These are phyloP conservation scores for Trypethelium eluteriae DNA, from an alignment of 495 filamentous ascomycete genomes.

Conservation along the genomic window DNA sequence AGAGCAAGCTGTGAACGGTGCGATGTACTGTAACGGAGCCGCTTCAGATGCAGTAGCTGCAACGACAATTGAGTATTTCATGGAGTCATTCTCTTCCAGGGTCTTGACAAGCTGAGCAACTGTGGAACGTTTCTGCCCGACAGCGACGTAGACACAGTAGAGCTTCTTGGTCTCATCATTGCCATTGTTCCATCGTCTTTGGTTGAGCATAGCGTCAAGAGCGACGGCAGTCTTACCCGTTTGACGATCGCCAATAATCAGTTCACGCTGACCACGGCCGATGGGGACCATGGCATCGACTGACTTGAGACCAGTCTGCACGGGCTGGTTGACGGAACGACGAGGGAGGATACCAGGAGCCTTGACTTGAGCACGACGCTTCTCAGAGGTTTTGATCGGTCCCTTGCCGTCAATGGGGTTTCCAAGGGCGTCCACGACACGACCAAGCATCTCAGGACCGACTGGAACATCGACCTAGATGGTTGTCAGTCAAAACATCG, in stretches of 20 bases:
- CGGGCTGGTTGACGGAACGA: slow-evolving; percentile 92
- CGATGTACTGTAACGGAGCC: slow-evolving; percentile 86
- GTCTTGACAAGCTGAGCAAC: slow-evolving; percentile 99
- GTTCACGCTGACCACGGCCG: slow-evolving; percentile 98
- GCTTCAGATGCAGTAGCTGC: slow-evolving; percentile 98
- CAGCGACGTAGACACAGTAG: slow-evolving; percentile 98
- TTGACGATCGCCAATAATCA: slow-evolving; percentile 99
- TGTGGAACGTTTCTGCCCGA: slow-evolving; percentile 99
- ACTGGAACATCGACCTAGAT: slow-evolving; percentile 91
- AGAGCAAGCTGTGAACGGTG: slow-evolving; percentile 80
- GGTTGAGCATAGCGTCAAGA: slow-evolving; percentile 97
- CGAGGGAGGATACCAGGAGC: slow-evolving; percentile 97
- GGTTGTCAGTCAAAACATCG: slow-evolving; percentile 22
- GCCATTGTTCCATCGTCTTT: slow-evolving; percentile 91
- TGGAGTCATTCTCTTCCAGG: slow-evolving; percentile 97
- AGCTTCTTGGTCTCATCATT: slow-evolving; percentile 94
- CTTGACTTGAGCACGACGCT: slow-evolving; percentile 96
- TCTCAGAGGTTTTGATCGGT: slow-evolving; percentile 82
- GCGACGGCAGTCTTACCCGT: slow-evolving; percentile 99
- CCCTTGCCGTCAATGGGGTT: slow-evolving; percentile 99
- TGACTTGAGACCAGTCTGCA: slow-evolving; percentile 98
- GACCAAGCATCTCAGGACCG: slow-evolving; percentile 83
- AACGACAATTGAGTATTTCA: slow-evolving; percentile 96
- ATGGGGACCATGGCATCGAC: slow-evolving; percentile 99
- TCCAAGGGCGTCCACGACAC: slow-evolving; percentile 96